A percentile compares a stretch with the other conserved stretches of the same genome.
These are phyloP conservation scores for Exophiala viscosa DNA, from an alignment of 2,329 filamentous ascomycete species.

Conservation along the genomic window DNA sequence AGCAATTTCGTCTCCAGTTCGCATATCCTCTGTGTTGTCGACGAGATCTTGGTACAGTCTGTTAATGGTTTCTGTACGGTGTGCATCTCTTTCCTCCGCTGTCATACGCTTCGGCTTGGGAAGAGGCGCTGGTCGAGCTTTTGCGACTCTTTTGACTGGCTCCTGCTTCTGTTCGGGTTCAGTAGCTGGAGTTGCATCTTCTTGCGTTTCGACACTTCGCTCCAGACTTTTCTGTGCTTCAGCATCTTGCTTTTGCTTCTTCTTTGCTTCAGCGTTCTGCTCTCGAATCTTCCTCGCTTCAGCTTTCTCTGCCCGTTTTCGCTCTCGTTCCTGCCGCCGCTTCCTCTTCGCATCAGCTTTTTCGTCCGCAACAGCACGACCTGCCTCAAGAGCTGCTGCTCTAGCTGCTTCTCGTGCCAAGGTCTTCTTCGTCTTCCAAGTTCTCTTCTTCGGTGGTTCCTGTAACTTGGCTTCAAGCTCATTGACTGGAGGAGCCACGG, in stretches of 20 bases:
- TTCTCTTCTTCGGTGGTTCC: neutral
- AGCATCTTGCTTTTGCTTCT: constrained; percentile 27
- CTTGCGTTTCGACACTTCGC: no score
- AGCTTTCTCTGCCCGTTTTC: neutral
- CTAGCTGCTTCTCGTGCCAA: no score
- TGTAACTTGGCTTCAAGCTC: constrained; percentile 14
- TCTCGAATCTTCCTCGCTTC: neutral
- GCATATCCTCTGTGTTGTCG: constrained; percentile 47
- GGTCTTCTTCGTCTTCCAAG: no score
- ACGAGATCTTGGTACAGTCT: constrained; percentile 46
- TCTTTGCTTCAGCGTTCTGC: constrained; percentile 7
- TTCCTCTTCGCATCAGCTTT: no score
- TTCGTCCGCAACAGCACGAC: no score
- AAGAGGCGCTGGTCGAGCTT: constrained; percentile 11
- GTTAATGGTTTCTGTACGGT: constrained; percentile 41
- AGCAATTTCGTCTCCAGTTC: constrained; percentile 48
- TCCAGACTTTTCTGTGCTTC: constrained; percentile 28
- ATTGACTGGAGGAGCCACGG: constrained; percentile 5
- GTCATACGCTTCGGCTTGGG: constrained; percentile 27
- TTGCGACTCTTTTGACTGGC: neutral
- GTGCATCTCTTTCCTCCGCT: constrained; percentile 34
- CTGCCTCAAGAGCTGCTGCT: no score
- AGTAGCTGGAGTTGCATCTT: neutral
- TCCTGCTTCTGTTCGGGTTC: neutral
- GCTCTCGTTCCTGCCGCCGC: no score